Percentiles rank a stretch among this genome's conserved stretches.
These are phyloP conservation scores for Paraconiothyrium brasiliense DNA, from an alignment of 2,329 filamentous ascomycete genomes.

Conservation along the genomic window DNA sequence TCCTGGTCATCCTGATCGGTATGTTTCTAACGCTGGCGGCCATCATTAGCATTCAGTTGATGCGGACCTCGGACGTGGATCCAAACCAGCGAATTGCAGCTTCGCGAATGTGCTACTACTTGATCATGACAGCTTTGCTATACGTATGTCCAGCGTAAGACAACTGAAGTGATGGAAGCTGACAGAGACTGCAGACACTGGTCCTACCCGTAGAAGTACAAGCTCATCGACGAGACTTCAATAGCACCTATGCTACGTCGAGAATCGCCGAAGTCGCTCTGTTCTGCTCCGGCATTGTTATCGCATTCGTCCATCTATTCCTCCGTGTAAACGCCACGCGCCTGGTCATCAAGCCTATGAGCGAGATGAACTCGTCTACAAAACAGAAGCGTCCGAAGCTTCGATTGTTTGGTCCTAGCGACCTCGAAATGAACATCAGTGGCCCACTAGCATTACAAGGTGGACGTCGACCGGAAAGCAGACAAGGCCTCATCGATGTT, in stretches of 20 bases:
- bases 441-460: conserved; percentile 47
- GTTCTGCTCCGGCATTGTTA: conserved; percentile 72
- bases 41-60: conserved; percentile 67
- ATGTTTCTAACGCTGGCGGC: conserved; percentile 62
- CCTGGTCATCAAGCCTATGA: conserved; percentile 62
- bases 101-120: conserved; percentile 75
- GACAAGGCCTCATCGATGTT: conserved; percentile 48
- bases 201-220: conserved; percentile 72
- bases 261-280: conserved; percentile 73
- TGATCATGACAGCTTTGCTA: conserved; percentile 65
- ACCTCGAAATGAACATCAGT: conserved; percentile 54
- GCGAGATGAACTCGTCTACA: conserved; percentile 51
- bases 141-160: conserved; percentile 57
- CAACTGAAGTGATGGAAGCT: conserved; percentile 1
- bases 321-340: conserved; percentile 70
- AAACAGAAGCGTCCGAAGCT: conserved; percentile 61
- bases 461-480: conserved; percentile 44
- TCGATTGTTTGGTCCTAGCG: conserved; percentile 57
- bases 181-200: conserved; percentile 54
- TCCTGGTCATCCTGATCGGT: conserved; percentile 63
- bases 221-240: conserved; percentile 55
- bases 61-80: conserved; percentile 64
- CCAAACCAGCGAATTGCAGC: conserved; percentile 69
- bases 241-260: conserved; percentile 61
- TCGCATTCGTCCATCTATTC: conserved; percentile 72